A percentile compares a stretch with the other conserved stretches of the same genome.
Conservation (phyloP, 306 rosid species). For the Cercis canadensis region DNA sequence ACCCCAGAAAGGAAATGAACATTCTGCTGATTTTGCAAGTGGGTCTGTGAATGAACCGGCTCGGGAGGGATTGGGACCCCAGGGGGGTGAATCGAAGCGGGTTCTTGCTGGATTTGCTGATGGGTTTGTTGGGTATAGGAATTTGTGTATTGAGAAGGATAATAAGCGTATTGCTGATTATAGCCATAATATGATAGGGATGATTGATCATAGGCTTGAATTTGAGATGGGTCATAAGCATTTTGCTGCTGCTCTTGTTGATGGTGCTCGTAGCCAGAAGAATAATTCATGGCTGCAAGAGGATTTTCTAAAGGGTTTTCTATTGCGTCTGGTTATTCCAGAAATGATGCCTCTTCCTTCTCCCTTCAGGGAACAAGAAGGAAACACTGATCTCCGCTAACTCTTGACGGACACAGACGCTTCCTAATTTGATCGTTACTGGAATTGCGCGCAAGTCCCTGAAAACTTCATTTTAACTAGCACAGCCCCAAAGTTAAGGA, state of each 20-base stretch:
- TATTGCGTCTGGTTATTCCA: background rate
- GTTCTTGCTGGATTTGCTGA: conserved; percentile 36
- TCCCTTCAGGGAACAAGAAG: too few species aligned
- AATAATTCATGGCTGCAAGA: conserved; percentile 39
- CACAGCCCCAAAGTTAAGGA: too few species aligned
- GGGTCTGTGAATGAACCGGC: conserved; percentile 7
- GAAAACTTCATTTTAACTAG: too few species aligned
- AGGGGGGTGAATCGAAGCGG: conserved; percentile 52
- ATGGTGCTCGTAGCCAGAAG: conserved; percentile 36
- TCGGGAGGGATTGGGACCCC: conserved; percentile 45
- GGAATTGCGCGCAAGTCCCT: too few species aligned
- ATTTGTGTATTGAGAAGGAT: background rate
- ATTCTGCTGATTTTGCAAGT: conserved; percentile 15
- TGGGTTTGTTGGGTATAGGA: conserved; percentile 29
- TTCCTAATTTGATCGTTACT: too few species aligned
- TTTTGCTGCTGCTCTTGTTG: conserved; percentile 11
- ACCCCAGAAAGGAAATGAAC: background rate
- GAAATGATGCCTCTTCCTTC: background rate
- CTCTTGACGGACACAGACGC: too few species aligned
- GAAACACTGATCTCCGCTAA: too few species aligned
- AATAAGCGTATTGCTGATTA: conserved; percentile 40
- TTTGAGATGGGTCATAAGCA: conserved; percentile 47
- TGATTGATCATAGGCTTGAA: conserved; percentile 50
- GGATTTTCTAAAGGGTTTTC: background rate
- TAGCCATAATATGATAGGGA: conserved; percentile 47